phyloP scores from a whole-genome alignment of 768 basidiomycete species.

The Rhizopogon rudus region DNA sequence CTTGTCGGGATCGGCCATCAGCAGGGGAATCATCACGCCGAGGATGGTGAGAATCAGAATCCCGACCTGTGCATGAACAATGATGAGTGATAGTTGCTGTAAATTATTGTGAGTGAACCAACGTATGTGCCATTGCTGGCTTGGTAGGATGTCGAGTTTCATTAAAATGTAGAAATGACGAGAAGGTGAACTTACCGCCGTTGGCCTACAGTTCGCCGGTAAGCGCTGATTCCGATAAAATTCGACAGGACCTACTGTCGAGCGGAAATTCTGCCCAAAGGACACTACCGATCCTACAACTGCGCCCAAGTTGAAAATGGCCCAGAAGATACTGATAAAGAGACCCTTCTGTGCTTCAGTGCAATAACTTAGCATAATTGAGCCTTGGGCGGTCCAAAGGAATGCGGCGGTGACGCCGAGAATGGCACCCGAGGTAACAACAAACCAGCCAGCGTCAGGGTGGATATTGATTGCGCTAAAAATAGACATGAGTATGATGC shows the following conservation, averaged over 20 bases:
- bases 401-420: conserved; percentile 66
- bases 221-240: neutral
- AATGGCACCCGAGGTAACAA: conserved; percentile 63
- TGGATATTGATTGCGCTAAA: conserved; percentile 66
- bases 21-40: conserved; percentile 57
- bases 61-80: conserved; percentile 11
- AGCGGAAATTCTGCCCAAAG: conserved; percentile 63
- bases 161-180: neutral
- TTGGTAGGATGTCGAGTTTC: conserved; percentile 11
- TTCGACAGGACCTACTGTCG: conserved; percentile 37
- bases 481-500: conserved; percentile 1
- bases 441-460: conserved; percentile 51
- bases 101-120: conserved; percentile 18
- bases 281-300: conserved; percentile 74
- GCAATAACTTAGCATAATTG: conserved; percentile 75
- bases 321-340: conserved; percentile 76
- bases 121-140: conserved; percentile 74
- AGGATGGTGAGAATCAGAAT: conserved; percentile 67
- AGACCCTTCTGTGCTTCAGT: conserved; percentile 70
- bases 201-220: conserved; percentile 12
- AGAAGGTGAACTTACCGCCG: conserved; percentile 16
- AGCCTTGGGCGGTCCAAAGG: conserved; percentile 77
- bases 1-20: conserved; percentile 67
- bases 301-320: conserved; percentile 75
- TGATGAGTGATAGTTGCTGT: conserved; percentile 41